Evolutionary conservation across 148 eudicot genomes (phyloP).

Genomic region (Rhododendron henanense): DNA sequence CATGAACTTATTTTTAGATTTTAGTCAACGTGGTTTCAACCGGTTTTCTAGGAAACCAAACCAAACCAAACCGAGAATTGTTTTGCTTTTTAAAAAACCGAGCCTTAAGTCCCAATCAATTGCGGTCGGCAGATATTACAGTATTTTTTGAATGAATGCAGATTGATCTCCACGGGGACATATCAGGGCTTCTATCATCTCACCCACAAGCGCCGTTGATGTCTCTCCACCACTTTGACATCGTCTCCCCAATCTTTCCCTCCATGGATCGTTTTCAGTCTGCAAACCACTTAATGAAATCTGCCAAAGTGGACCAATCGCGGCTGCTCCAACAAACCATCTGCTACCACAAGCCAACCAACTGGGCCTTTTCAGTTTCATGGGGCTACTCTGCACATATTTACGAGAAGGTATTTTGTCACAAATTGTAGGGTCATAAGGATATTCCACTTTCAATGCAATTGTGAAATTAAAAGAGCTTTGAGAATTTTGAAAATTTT

Average conservation of each 20-base stretch:
- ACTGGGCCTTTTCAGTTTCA: slow-evolving; percentile 49
- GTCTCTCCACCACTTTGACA: slow-evolving; percentile 63
- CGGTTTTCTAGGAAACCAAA: too few relatives aligned
- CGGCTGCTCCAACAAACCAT: slow-evolving; percentile 69
- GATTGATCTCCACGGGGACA: slow-evolving; percentile 25
- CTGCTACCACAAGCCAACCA: slow-evolving; percentile 44
- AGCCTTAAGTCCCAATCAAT: too few relatives aligned
- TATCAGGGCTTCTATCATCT: slow-evolving; percentile 32
- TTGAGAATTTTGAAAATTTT: background rate
- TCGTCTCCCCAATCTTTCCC: slow-evolving; percentile 52
- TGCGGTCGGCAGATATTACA: too few relatives aligned
- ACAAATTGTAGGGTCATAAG: too few relatives aligned
- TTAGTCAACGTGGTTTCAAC: too few relatives aligned
- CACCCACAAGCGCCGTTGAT: slow-evolving; percentile 41
- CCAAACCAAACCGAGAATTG: too few relatives aligned
- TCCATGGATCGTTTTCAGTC: slow-evolving; percentile 35
- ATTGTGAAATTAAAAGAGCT: background rate
- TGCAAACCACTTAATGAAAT: slow-evolving; percentile 43
- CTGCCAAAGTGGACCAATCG: slow-evolving; percentile 42
- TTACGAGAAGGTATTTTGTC: slow-evolving; percentile 19
- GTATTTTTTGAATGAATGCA: background rate
- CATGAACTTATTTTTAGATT: too few relatives aligned
- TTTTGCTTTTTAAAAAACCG: too few relatives aligned
- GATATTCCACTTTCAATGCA: too few relatives aligned
- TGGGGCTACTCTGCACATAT: slow-evolving; percentile 54